A percentile compares a stretch with the other conserved stretches of the same genome.
Conservation (phyloP, 345 rosid species). For the Citrus hindsii region DNA sequence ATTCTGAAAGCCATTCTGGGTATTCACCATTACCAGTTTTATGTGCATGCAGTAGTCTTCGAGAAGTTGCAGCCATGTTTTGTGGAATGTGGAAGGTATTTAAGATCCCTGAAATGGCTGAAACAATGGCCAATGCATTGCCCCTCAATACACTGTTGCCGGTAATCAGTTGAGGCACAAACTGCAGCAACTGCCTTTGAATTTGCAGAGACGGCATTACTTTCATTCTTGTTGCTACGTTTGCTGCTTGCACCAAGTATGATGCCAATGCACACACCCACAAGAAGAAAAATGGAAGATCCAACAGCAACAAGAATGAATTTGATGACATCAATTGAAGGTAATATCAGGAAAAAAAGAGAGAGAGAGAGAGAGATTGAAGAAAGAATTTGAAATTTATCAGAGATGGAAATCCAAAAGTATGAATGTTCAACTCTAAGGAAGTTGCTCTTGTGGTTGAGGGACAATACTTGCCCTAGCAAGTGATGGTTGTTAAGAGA, state of each 20-base stretch:
- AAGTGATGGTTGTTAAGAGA: not conserved
- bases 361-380: no score
- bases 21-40: not conserved
- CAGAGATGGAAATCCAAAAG: not conserved
- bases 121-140: constrained; percentile 45
- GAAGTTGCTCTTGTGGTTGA: constrained; percentile 2
- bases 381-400: not conserved
- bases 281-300: constrained; percentile 31
- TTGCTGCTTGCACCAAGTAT: constrained; percentile 7
- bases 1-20: constrained; percentile 36
- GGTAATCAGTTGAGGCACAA: constrained; percentile 34
- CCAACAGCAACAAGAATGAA: not conserved
- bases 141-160: constrained; percentile 32
- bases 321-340: not conserved
- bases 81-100: constrained; percentile 24
- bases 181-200: constrained; percentile 28
- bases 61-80: constrained; percentile 2
- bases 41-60: constrained; percentile 9
- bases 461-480: not conserved
- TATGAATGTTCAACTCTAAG: constrained; percentile 2
- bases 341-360: not conserved
- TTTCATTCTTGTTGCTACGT: not conserved
- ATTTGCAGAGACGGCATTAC: constrained; percentile 8
- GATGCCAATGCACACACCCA: constrained; percentile 28
- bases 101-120: constrained; percentile 22